Evolutionary conservation across 495 filamentous ascomycete species (phyloP).

Genomic region (Neurospora africana): DNA sequence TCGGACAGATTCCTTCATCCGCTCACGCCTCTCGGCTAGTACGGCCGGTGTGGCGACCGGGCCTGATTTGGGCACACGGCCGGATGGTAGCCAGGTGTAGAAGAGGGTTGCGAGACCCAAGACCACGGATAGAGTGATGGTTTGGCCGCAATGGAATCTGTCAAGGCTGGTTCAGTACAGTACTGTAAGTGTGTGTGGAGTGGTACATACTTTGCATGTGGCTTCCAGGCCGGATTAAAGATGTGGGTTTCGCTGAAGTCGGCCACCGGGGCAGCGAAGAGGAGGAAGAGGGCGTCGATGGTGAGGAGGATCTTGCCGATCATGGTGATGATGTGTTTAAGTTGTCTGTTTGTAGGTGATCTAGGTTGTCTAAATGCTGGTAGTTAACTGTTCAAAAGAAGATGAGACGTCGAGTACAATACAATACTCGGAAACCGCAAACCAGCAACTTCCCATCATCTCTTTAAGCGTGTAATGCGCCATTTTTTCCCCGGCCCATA

Average conservation of each 20-base stretch:
- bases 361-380: not conserved
- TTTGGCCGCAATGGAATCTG: conserved; percentile 48
- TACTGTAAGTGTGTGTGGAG: not conserved
- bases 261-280: conserved; percentile 31
- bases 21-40: not conserved
- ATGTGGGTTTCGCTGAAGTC: conserved; percentile 46
- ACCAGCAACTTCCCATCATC: no score
- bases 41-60: conserved; percentile 10
- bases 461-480: no score
- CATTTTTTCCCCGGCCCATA: no score
- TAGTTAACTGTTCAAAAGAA: not conserved
- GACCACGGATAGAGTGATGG: conserved; percentile 37
- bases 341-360: not conserved
- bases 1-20: conserved; percentile 22
- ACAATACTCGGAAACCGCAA: not conserved
- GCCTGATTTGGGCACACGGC: not conserved
- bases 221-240: conserved; percentile 44
- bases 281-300: conserved; percentile 29
- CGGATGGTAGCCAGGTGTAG: conserved; percentile 32
- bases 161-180: not conserved
- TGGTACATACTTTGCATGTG: conserved; percentile 38
- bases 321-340: conserved; percentile 15
- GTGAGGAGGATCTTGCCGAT: conserved; percentile 36
- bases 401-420: not conserved
- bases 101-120: conserved; percentile 38